Base-by-base conservation (phyloP, 495 filamentous ascomycete species). In the Lophium mytilinum region DNA sequence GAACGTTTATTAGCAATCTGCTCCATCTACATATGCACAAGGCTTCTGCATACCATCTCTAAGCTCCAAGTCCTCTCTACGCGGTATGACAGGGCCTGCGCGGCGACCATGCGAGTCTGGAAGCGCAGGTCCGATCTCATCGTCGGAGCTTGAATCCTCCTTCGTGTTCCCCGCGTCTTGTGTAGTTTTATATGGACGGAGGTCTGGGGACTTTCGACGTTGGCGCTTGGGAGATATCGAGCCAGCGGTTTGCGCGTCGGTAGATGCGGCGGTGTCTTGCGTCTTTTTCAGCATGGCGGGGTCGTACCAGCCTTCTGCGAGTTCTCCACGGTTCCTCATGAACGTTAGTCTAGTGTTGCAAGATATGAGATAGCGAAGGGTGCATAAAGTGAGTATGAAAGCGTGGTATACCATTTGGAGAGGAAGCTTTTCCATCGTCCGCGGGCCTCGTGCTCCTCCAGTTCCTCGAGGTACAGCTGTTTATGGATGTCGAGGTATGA, bases 391-490 rank as follows among this genome's bases (percentile, higher is more conserved):
- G 24, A 1, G 33, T 30, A 34, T 14, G 37, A 37, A 17, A 41
- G 14, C n/a, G 12, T 35, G 33, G 63, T 76, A 68, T 80, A 89
- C 93, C 93, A 98, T 78, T 90, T 92, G 2, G 79, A 73, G 12
- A 89, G 68, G 66, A 96, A 98, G 68, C 90, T 92, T 74, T 95
- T 96, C 89, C 91, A 98, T 39, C 93, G 74, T 1, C 92, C 93
- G 46, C 79, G 83, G 0, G 82, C 67, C 65, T 97, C 92, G 12
- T 79, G 73, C 52, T 85, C 82, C 39, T 76, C 72, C 40, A 98
- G 66, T 2, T 81, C 77, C 19, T 80, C 75, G 0, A 97, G 70
- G 24, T 78, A 61, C 3, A 87, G 67, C 9, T 80, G 73, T 71
- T 98, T 97, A 66, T 96, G 92, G 14, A 96, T 83, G 62, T 95